These are phyloP conservation scores for Trypethelium eluteriae DNA, from an alignment of 495 filamentous ascomycete genomes.

Conservation along the genomic window DNA sequence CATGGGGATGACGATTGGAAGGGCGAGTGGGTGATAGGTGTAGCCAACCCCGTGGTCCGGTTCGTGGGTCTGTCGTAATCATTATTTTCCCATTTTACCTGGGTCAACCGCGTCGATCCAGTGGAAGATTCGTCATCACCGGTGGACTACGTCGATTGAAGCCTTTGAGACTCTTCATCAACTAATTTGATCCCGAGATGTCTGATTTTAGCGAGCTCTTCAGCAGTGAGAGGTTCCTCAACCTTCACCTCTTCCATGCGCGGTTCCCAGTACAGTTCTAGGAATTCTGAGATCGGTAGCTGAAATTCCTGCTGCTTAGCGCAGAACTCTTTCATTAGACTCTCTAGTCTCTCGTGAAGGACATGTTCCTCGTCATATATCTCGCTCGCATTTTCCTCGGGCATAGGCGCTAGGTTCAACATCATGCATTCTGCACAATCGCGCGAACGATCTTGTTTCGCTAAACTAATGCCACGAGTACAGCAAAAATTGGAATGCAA, in stretches of 20 bases:
- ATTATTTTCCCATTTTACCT: no score
- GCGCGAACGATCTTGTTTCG: no score
- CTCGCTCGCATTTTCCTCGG: background rate
- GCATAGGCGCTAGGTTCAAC: background rate
- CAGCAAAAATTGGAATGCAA: background rate
- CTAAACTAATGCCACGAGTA: no score
- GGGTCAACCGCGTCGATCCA: no score
- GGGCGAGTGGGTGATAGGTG: no score
- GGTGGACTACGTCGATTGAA: no score
- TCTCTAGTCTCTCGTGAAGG: background rate
- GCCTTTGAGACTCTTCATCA: background rate
- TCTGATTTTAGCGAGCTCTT: background rate
- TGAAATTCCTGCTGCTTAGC: background rate
- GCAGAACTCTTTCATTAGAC: background rate
- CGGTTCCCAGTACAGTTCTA: background rate
- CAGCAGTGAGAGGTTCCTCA: background rate
- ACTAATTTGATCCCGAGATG: background rate
- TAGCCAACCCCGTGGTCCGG: no score
- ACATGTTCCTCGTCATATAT: background rate
- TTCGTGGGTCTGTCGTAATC: no score
- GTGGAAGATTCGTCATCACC: no score
- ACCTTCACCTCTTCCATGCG: background rate
- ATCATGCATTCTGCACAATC: no score
- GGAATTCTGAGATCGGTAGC: background rate
- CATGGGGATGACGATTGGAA: no score